Percentiles rank a stretch among this genome's conserved stretches.
These are phyloP conservation scores for Clarireedia monteithiana DNA, from an alignment of 2,329 filamentous ascomycete species.

Conservation along the genomic window DNA sequence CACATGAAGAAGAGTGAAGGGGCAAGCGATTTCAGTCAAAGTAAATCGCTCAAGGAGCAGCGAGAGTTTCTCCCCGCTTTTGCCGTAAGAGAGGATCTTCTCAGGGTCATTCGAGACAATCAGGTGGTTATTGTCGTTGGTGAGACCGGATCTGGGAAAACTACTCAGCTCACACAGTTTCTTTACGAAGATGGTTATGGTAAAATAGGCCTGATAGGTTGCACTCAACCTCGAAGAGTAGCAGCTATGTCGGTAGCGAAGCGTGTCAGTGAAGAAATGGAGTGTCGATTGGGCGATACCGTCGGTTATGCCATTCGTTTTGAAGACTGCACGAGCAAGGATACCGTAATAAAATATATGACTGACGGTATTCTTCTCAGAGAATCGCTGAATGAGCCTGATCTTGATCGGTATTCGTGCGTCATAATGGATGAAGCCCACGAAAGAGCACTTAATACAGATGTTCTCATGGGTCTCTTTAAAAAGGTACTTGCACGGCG, in stretches of 20 bases:
- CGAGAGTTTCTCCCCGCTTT: slow-evolving; percentile 91
- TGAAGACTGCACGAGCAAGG: slow-evolving; percentile 93
- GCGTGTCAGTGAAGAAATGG: slow-evolving; percentile 97
- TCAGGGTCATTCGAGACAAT: slow-evolving; percentile 90
- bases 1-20: slow-evolving; percentile 83
- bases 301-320: slow-evolving; percentile 98
- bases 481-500: slow-evolving; percentile 91
- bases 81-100: slow-evolving; percentile 85
- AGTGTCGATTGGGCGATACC: slow-evolving; percentile 75
- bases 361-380: slow-evolving; percentile 91
- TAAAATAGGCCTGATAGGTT: slow-evolving; percentile 82
- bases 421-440: slow-evolving; percentile 99
- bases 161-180: slow-evolving; percentile 94
- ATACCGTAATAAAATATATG: slow-evolving; percentile 98
- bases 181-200: slow-evolving; percentile 93
- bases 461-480: slow-evolving; percentile 94
- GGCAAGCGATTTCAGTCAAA: slow-evolving; percentile 87
- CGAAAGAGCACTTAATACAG: slow-evolving; percentile 91
- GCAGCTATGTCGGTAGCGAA: slow-evolving; percentile 99
- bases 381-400: slow-evolving; percentile 86
- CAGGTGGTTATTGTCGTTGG: slow-evolving; percentile 96
- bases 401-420: slow-evolving; percentile 92
- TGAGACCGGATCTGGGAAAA: slow-evolving; percentile 96
- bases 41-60: slow-evolving; percentile 83
- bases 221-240: slow-evolving; percentile 91